Evolutionary conservation across 306 rosid genomes (phyloP).

Genomic region (Fagus sylvatica): DNA sequence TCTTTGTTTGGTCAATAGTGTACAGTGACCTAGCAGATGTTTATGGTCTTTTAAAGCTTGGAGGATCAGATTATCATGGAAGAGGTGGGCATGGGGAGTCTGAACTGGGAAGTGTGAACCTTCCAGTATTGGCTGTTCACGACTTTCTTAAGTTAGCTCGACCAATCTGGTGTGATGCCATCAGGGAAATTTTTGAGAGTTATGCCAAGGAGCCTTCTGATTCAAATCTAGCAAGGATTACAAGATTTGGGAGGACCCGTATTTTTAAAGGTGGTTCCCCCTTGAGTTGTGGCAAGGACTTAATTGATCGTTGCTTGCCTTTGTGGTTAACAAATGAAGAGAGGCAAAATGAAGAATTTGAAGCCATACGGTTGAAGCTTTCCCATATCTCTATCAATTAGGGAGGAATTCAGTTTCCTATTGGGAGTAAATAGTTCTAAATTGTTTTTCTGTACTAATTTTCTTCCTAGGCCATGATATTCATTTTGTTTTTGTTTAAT

Average conservation of each 20-base stretch:
- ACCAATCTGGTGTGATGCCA: constrained; percentile 85
- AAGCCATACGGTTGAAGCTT: constrained; percentile 68
- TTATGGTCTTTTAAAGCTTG: constrained; percentile 76
- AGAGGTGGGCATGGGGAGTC: constrained; percentile 82
- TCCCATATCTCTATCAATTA: constrained; percentile 49
- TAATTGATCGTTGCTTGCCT: constrained; percentile 73
- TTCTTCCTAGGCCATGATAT: not conserved
- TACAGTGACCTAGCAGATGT: constrained; percentile 84
- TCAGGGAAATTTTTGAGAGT: constrained; percentile 53
- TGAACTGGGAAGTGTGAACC: constrained; percentile 89
- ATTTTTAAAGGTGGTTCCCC: constrained; percentile 51
- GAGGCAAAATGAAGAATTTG: constrained; percentile 67
- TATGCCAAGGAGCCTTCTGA: constrained; percentile 84
- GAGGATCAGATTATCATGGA: constrained; percentile 95
- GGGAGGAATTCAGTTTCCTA: constrained; percentile 49
- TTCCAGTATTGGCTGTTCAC: constrained; percentile 63
- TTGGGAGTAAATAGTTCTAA: constrained; percentile 34
- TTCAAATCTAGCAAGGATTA: constrained; percentile 58
- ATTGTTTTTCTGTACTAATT: not conserved
- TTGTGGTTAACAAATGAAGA: constrained; percentile 80
- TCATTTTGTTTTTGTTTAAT: not conserved
- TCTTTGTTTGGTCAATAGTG: constrained; percentile 46
- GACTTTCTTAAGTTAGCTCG: constrained; percentile 82
- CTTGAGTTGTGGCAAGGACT: constrained; percentile 51
- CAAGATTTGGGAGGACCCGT: constrained; percentile 60